Evolutionary conservation across 1,284 basidiomycete genomes (phyloP).

Genomic region (Cutaneotrichosporon curvatum): DNA sequence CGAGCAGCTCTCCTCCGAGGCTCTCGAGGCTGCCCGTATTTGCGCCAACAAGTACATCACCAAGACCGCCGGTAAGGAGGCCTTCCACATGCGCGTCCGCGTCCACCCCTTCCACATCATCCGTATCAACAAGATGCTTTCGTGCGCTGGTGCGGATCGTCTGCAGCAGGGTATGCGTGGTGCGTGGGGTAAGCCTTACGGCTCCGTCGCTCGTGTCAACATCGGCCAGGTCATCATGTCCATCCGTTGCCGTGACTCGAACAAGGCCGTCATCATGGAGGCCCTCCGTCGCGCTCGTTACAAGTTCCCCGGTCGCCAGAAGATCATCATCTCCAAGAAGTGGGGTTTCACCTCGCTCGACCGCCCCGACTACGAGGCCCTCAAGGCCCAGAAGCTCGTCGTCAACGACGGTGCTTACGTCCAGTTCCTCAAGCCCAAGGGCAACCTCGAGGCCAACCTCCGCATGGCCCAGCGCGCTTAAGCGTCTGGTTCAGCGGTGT

Average conservation of each 20-base stretch:
- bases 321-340: constrained; percentile 97
- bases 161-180: constrained; percentile 99
- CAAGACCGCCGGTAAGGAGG: constrained; percentile 96
- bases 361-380: constrained; percentile 78
- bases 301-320: constrained; percentile 99
- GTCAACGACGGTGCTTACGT: constrained; percentile 56
- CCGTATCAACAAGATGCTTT: constrained; percentile 99
- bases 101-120: constrained; percentile 98
- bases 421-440: constrained; percentile 83
- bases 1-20: constrained; percentile 93
- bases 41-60: constrained; percentile 99
- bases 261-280: constrained; percentile 86
- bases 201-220: constrained; percentile 49
- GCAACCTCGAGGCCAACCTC: constrained; percentile 75
- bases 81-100: constrained; percentile 96
- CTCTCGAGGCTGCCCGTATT: constrained; percentile 96
- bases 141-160: constrained; percentile 94
- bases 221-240: constrained; percentile 90
- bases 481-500: constrained; percentile 14
- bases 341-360: constrained; percentile 97
- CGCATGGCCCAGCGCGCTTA: constrained; percentile 69
- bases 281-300: constrained; percentile 94
- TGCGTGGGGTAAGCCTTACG: constrained; percentile 99
- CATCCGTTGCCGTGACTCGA: constrained; percentile 84
- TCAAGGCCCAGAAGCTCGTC: constrained; percentile 83